A percentile compares a stretch with the other conserved stretches of the same genome.
Conservation (phyloP, 106 monocot species). For the Vanilla planifolia region DNA sequence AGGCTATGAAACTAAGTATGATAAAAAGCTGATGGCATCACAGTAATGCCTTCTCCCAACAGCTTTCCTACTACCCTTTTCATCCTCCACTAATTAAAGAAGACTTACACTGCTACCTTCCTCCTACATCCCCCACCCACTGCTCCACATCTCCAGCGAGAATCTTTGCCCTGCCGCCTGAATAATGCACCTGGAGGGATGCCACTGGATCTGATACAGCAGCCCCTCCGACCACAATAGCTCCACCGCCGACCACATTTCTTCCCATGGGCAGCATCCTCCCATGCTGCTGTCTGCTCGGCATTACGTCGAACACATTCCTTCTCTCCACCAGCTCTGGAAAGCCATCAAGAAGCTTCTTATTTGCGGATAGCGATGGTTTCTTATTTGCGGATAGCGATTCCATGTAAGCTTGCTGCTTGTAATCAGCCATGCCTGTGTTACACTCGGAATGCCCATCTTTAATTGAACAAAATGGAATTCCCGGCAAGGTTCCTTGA, state of each 20-base stretch:
- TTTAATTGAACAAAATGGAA: constrained; percentile 27
- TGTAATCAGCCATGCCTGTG: constrained; percentile 9
- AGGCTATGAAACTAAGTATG: constrained; percentile 12
- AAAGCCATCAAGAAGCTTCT: constrained; percentile 15
- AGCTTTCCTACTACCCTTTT: neutral
- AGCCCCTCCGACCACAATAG: constrained; percentile 19
- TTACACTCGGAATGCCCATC: constrained; percentile 8
- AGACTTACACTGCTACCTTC: constrained; percentile 28
- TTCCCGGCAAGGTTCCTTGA: constrained; percentile 22
- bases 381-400: constrained; percentile 12
- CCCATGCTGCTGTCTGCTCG: constrained; percentile 45
- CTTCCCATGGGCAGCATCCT: constrained; percentile 9
- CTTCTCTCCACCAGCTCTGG: constrained; percentile 29
- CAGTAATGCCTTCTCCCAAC: neutral
- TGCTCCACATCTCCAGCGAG: constrained; percentile 32
- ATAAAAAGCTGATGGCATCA: neutral
- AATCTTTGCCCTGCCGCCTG: constrained; percentile 18
- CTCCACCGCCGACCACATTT: constrained; percentile 16
- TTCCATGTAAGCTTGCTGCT: constrained; percentile 25
- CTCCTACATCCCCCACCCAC: constrained; percentile 35
- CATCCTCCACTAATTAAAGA: no score
- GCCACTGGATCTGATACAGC: constrained; percentile 57
- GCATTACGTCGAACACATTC: constrained; percentile 20
- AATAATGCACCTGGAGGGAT: constrained; percentile 59
- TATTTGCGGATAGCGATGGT: constrained; percentile 11